Evolutionary conservation across 352 stramenopile genomes (phyloP), one percentile per base, ranked within the genome.

Genomic region (Phytophthora citricola): DNA sequence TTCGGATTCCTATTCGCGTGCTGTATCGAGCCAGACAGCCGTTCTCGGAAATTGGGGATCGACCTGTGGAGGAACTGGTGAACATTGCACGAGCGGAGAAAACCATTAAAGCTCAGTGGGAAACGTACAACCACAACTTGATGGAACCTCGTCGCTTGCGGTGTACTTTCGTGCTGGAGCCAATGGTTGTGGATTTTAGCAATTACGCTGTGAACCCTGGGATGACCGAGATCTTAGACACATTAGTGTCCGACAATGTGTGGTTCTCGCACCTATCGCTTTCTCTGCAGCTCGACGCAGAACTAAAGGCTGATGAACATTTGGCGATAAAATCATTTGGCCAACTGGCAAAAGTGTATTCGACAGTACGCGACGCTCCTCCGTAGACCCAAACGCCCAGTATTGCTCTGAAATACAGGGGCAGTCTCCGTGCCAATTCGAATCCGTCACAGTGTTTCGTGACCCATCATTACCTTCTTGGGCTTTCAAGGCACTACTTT

Each of bases 141-240:
- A 17, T 41, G 15, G 9, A 38, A 2, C n/a, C 20, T 22, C 8
- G 29, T 11, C 29, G 8, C 7, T 11, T 60, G 27, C 48, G 11
- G n/a, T 53, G 29, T 29, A 49, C 31, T 22, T 66, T 60, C n/a
- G 58, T 66, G 39, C 29, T 66, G 8, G 48, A 60, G 24, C 48
- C 58, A 20, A 60, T 48, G 40, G 27, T 66, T 26, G 58, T 29
- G 3, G 48, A 66, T 22, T 46, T 59, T n/a, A 24, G 5, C 31
- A 39, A 54, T 12, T 4, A 53, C 24, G 9, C 14, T 8, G 8
- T 58, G 24, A 1, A 11, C 5, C 3, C 17, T 17, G 39, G 45
- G 0, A 27, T 58, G n/a, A n/a, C 27, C 9, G 8, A 39, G 9
- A 34, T 26, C 4, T 1, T 58, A 8, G 45, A 20, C 8, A 46